Percentiles rank a stretch among this genome's conserved stretches.
These are phyloP conservation scores for Alternaria rosae DNA, from an alignment of 2,329 filamentous ascomycete species.

Conservation along the genomic window DNA sequence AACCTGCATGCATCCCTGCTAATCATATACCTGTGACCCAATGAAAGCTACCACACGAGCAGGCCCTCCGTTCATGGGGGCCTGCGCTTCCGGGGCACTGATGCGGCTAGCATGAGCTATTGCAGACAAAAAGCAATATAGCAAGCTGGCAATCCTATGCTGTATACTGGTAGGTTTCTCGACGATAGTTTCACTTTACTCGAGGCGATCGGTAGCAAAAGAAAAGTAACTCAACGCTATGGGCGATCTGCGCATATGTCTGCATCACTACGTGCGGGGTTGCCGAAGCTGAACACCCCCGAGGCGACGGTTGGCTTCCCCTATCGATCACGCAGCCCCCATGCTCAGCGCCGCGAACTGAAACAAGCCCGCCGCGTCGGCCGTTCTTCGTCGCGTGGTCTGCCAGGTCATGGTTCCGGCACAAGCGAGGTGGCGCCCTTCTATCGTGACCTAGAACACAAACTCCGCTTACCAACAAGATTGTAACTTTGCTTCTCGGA, in stretches of 20 bases:
- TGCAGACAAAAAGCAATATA: slow-evolving; percentile 1
- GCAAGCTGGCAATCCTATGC: neutral
- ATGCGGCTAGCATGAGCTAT: neutral
- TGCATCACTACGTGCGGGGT: slow-evolving; percentile 2
- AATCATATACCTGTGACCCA: neutral
- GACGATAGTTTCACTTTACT: neutral
- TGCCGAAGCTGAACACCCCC: slow-evolving; percentile 6
- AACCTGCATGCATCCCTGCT: slow-evolving; percentile 6
- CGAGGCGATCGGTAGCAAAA: slow-evolving; percentile 1
- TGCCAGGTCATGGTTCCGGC: slow-evolving; percentile 4
- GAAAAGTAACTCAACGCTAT: neutral
- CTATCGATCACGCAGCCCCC: slow-evolving; percentile 8
- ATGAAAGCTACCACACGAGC: slow-evolving; percentile 5
- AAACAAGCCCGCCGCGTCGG: slow-evolving; percentile 14
- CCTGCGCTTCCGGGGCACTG: neutral
- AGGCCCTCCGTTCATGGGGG: slow-evolving; percentile 7
- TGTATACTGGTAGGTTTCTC: neutral
- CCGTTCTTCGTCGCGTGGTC: slow-evolving; percentile 6
- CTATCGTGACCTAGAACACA: slow-evolving; percentile 9
- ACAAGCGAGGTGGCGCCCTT: slow-evolving; percentile 13
- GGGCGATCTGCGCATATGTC: neutral
- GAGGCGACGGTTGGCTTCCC: slow-evolving; percentile 1
- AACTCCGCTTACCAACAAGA: neutral
- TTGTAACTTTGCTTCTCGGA: neutral
- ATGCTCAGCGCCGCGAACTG: slow-evolving; percentile 8